Conservation (phyloP, 306 rosid species). For the Canavalia ensiformis region DNA sequence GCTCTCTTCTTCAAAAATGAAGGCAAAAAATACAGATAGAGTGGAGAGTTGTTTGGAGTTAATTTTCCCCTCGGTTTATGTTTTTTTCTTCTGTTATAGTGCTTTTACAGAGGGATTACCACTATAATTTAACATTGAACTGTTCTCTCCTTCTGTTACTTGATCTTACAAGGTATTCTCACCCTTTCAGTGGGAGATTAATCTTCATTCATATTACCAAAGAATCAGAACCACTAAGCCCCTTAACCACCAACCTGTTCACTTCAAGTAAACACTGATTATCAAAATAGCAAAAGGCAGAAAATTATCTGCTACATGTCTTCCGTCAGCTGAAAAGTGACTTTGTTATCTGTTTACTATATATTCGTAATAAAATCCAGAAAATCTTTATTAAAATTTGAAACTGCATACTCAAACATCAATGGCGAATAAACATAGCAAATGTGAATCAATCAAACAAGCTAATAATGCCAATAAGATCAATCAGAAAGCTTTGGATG, state of each 20-base stretch:
- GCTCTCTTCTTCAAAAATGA: constrained; percentile 4
- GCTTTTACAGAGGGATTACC: background rate
- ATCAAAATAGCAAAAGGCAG: background rate
- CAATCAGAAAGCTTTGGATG: constrained; percentile 30
- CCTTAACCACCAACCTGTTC: background rate
- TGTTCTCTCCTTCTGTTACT: background rate
- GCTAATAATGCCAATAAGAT: constrained; percentile 37
- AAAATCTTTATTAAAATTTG: constrained; percentile 24
- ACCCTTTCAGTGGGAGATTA: background rate
- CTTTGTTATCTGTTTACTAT: background rate
- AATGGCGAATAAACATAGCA: constrained; percentile 1
- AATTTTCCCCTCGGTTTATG: background rate
- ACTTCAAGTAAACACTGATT: background rate
- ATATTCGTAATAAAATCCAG: background rate
- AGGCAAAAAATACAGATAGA: constrained; percentile 18
- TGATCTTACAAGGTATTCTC: background rate
- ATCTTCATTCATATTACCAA: background rate
- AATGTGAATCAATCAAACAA: background rate
- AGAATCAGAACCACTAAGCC: background rate
- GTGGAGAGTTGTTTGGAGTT: background rate
- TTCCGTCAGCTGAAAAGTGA: constrained; percentile 3
- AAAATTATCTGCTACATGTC: background rate
- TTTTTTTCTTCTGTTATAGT: background rate
- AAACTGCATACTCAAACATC: constrained; percentile 1
- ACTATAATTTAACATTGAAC: constrained; percentile 1